Evolutionary conservation across 2,329 filamentous ascomycete species (phyloP).

Genomic region (Berkeleyomyces rouxiae): DNA sequence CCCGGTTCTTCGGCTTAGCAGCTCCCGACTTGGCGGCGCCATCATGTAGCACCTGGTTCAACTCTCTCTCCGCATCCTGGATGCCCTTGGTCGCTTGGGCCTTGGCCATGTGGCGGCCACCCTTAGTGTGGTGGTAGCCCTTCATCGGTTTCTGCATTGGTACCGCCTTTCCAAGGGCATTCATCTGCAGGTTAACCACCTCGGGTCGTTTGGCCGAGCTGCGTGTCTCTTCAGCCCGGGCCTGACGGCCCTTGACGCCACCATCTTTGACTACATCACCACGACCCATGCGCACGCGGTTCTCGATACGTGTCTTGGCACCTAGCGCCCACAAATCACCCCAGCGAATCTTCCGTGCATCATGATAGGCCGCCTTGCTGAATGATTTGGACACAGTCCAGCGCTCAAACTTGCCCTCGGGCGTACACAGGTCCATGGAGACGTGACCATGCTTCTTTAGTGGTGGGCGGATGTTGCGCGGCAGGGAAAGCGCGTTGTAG

Average conservation of each 20-base stretch:
- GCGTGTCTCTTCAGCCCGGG: constrained; percentile 6
- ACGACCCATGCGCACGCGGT: constrained; percentile 44
- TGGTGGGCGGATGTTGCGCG: constrained; percentile 60
- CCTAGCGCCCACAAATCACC: constrained; percentile 92
- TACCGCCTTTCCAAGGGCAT: constrained; percentile 12
- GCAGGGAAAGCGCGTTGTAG: constrained; percentile 51
- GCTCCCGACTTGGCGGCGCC: constrained; percentile 3
- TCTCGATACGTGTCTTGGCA: constrained; percentile 61
- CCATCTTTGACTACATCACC: constrained; percentile 20
- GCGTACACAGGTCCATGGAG: constrained; percentile 79
- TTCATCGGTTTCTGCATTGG: constrained; percentile 14
- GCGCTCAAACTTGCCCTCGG: constrained; percentile 68
- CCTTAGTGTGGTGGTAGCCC: constrained; percentile 12
- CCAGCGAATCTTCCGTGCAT: constrained; percentile 80
- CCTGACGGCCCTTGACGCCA: constrained; percentile 12
- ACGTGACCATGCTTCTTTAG: constrained; percentile 82
- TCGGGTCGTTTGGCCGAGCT: constrained; percentile 5
- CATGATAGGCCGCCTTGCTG: constrained; percentile 68
- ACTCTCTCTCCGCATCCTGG: constrained; percentile 4
- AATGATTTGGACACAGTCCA: constrained; percentile 83
- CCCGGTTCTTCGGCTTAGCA: background rate
- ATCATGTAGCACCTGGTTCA: constrained; percentile 10
- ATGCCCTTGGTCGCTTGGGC: constrained; percentile 8
- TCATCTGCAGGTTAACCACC: constrained; percentile 12
- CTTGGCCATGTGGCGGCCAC: constrained; percentile 12